Base-by-base conservation (phyloP, 495 filamentous ascomycete genomes). In the Penicillium bialowiezense region DNA sequence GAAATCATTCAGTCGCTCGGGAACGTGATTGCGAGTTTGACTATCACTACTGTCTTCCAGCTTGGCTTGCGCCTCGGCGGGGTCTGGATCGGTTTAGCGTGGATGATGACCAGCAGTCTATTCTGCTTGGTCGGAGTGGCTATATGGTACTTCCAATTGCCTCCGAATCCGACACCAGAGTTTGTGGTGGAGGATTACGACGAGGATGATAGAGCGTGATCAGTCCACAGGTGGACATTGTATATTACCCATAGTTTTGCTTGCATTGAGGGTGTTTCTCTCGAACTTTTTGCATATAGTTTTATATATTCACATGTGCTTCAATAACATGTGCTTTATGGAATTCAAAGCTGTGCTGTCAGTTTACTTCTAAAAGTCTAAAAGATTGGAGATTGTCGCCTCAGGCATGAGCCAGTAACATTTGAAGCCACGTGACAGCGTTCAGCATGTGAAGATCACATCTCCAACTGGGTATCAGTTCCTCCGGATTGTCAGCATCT, bases 1-100 rank as follows among this genome's bases (percentile, higher is more conserved):
- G 77, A 75, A 50, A 73, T 84, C 9, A 51, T 80, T 12, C 80
- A 85, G 52, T 75, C 76, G 0, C 41, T 78, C 18, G 78, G 80
- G 12, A 70, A 68, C n/a, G 69, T 85, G 18, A 64, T 78, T 20
- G 80, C 75, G 3, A 77, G 77, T 13, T 63, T 81, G 0, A 59
- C 77, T 0, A 68, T 83, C 44, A 82, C 81, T 0, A 65, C 64
- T 24, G 69, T 76, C 18, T 84, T 86, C 51, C 72, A 75, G 38
- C 39, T 69, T 5, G 82, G 81, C 1, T 41, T 82, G 43, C 52
- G 63, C 10, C 48, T 76, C 13, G 74, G 71, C 2, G 80, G 78
- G 0, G 23, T 69, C 4, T 83, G 78, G 79, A 65, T 70, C 33
- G 77, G 77, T 9, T 54, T 82, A 43, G 77, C 77, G 1, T 80